Evolutionary conservation across 2,329 filamentous ascomycete species (phyloP).

Genomic region (Xylaria polymorpha): DNA sequence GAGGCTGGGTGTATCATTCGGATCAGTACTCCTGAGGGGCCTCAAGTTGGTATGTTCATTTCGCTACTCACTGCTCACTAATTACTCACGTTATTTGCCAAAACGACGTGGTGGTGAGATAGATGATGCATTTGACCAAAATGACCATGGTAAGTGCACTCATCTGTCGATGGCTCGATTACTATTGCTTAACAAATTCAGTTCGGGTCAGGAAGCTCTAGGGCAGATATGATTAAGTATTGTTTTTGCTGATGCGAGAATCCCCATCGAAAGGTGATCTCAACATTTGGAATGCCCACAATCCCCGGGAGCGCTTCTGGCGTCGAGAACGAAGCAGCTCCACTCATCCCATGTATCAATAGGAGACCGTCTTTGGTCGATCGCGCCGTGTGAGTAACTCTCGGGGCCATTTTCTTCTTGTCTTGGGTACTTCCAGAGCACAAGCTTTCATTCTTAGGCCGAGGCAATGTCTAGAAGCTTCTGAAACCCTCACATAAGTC

Average conservation of each 20-base stretch:
- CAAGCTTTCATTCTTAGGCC: too few species aligned
- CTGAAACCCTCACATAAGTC: too few species aligned
- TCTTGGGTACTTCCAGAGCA: too few species aligned
- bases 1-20: constrained; percentile 75
- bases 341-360: constrained; percentile 79
- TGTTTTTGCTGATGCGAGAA: constrained; percentile 12
- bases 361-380: constrained; percentile 81
- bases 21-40: constrained; percentile 79
- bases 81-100: not conserved
- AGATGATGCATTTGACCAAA: not conserved
- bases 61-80: not conserved
- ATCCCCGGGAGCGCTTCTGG: constrained; percentile 86
- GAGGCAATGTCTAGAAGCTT: too few species aligned
- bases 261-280: constrained; percentile 68
- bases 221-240: not conserved
- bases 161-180: not conserved
- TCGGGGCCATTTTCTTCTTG: too few species aligned
- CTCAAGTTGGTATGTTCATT: constrained; percentile 71
- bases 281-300: constrained; percentile 82
- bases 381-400: constrained; percentile 68
- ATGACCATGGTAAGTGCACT: not conserved
- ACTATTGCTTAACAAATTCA: not conserved
- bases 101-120: too few species aligned
- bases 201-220: not conserved
- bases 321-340: constrained; percentile 79